Base-by-base conservation (phyloP, 257 asterid species). In the Rubia yunnanensis region DNA sequence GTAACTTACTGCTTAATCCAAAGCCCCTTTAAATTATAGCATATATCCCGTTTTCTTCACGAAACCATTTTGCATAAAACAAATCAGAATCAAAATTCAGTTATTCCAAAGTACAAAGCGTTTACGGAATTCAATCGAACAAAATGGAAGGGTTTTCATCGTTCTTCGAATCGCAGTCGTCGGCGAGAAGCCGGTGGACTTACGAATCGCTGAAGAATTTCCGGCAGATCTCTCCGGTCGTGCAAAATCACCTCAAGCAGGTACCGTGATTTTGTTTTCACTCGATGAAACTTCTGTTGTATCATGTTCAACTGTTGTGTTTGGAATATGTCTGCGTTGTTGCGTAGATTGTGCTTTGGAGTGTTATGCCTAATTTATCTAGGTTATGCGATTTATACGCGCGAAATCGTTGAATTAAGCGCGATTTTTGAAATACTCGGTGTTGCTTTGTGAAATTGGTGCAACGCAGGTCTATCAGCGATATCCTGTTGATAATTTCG, bases 211-310 rank as follows among this genome's bases (percentile, higher is more conserved):
- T 94, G 34, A 90, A 90, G 78, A 94, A 88, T 79, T 77, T 94
- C 81, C 85, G 90, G 14, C 95, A 90, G 83, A 94, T 90, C 67
- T 90, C 99, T 15, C 95, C 96, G 14, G 73, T 65, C 61, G 99
- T 94, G 71, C 99, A 94, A 63, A 73, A 76, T 59, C 99, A 94
- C 81, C 99, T 94, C 71, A 88, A 88, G 63, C 85, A 85, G 98
- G 98, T 85, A 35, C 1, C 3, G 27, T 32, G 0, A 11, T 41
- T 41, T 44, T 15, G 20, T 17, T 44, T 44, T 15, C 5, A 5
- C 1, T 44, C 4, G 1, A 44, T 44, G 20, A 7, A 44, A 14
- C 2, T 3, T 44, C 52, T 44, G 52, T 44, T 36, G 2, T 36
- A 36, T 36, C 44, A 7, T 36, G 44, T 32, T 3, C 6, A 2